Evolutionary conservation across 75 land plant species (phyloP).

Genomic region (Cryptomeria japonica): DNA sequence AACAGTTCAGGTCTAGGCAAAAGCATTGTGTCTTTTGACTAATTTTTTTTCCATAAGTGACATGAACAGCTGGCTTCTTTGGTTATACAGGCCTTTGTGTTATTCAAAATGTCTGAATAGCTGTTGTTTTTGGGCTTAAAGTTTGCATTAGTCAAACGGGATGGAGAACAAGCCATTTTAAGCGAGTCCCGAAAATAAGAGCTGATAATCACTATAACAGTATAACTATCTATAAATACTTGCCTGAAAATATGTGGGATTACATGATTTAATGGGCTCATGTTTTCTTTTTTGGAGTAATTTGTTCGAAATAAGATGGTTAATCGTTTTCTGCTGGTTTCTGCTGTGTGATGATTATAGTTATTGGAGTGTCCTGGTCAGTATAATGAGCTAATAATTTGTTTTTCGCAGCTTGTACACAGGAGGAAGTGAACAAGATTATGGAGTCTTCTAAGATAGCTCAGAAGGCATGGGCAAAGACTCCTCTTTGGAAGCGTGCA

Average conservation of each 20-base stretch:
- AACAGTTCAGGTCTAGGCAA: not conserved
- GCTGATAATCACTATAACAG: too few relatives aligned
- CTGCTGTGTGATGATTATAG: not conserved
- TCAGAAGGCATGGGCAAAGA: slow-evolving; percentile 84
- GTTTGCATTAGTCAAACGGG: too few relatives aligned
- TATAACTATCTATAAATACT: too few relatives aligned
- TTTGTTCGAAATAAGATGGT: not conserved
- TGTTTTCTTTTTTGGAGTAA: not conserved
- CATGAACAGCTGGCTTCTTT: too few relatives aligned
- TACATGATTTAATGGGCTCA: too few relatives aligned
- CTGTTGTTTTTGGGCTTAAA: too few relatives aligned
- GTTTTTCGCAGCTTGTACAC: slow-evolving; percentile 75
- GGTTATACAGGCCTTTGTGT: too few relatives aligned
- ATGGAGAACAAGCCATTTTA: too few relatives aligned
- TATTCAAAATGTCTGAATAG: too few relatives aligned
- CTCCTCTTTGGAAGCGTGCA: slow-evolving; percentile 94
- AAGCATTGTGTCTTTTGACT: not conserved
- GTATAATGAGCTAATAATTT: not conserved
- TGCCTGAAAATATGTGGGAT: too few relatives aligned
- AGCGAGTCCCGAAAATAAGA: too few relatives aligned
- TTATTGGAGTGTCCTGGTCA: not conserved
- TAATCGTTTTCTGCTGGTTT: not conserved
- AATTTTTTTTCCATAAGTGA: not conserved
- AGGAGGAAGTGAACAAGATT: slow-evolving; percentile 89
- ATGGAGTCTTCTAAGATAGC: slow-evolving; percentile 71